Base-by-base conservation (phyloP, 73 alveolate species). In the Diophrys appendiculata region DNA sequence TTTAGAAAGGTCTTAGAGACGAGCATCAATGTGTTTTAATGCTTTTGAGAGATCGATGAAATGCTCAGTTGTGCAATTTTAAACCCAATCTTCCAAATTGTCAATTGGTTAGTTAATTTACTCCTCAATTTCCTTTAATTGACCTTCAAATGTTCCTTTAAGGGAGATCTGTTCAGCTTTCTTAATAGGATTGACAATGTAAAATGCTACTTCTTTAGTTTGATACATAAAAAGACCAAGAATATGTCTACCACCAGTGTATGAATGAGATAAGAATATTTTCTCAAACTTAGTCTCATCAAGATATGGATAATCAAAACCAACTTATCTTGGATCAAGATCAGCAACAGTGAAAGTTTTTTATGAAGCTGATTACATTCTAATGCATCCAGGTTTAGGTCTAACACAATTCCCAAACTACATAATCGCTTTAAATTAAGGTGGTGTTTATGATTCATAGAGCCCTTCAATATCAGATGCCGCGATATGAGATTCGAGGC, bases 361-460 rank as follows among this genome's bases (percentile, higher is more conserved):
- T 11, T 5, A 43, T 5, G 60, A 43, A 18, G 60, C 60, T 43
- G 60, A 43, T 5, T 43, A 5, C 18, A 5, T 43, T 43, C 60
- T 18, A 11, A 43, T 11, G 5, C n/a, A 5, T 43, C 60, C 60
- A 43, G 72, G 43, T 65, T 84, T 95, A 31, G 93, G 93, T 65
- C 87, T 91, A 2, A 94, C 90, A 34, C 89, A 56, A 77, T 87
- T 82, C 29, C 99, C 99, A 29, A 93, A 72, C 65, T 77, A 90
- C 54, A 89, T 77, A 24, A 95, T 89, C 13, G 94, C 93, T 78
- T 83, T 94, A 82, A 92, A 96, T 30, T 86, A 80, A 33, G 95
- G 81, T 29, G 99, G 99, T n/a, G 88, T 89, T 70, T 96, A 88
- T 0, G 98, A 89, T 76, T 96, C 98, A 89, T 96, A 96, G 14